Evolutionary conservation across 2,329 filamentous ascomycete genomes (phyloP).

Genomic region (Boeremia lycopersici): DNA sequence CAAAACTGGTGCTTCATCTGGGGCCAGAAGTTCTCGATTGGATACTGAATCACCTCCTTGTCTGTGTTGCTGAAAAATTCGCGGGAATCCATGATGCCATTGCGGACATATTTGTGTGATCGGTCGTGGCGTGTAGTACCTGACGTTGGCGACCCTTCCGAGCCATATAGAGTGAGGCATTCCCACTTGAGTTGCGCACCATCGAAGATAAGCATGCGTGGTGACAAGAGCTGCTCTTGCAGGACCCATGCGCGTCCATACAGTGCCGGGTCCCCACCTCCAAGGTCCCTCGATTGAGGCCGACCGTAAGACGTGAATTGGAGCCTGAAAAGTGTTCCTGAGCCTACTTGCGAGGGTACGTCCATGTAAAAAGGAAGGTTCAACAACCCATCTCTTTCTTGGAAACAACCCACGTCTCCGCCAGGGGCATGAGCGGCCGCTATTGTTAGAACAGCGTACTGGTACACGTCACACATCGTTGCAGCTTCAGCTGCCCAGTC

Average conservation of each 20-base stretch:
- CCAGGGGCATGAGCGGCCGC: conserved; percentile 29
- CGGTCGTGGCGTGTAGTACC: conserved; percentile 2
- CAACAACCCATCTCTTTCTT: conserved; percentile 27
- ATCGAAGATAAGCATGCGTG: conserved; percentile 29
- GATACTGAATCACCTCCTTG: background rate
- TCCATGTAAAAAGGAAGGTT: conserved; percentile 25
- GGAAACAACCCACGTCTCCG: conserved; percentile 28
- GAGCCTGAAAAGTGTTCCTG: background rate
- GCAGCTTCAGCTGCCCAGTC: conserved; percentile 35
- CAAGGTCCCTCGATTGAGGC: conserved; percentile 10
- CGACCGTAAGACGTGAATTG: conserved; percentile 10
- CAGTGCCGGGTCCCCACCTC: conserved; percentile 22
- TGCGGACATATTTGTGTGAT: conserved; percentile 19
- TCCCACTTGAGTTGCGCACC: conserved; percentile 28
- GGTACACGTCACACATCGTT: conserved; percentile 35
- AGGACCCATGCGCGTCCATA: conserved; percentile 32
- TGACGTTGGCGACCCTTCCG: conserved; percentile 16
- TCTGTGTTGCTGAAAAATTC: conserved; percentile 14
- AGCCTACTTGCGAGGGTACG: conserved; percentile 5
- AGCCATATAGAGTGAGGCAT: conserved; percentile 25
- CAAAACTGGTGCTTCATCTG: background rate
- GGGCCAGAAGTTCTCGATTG: no score
- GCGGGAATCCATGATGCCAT: conserved; percentile 14
- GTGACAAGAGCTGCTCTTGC: conserved; percentile 30
- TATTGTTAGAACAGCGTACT: conserved; percentile 28